Base-by-base conservation (phyloP, 2,329 filamentous ascomycete genomes). In the Fusarium armeniacum region DNA sequence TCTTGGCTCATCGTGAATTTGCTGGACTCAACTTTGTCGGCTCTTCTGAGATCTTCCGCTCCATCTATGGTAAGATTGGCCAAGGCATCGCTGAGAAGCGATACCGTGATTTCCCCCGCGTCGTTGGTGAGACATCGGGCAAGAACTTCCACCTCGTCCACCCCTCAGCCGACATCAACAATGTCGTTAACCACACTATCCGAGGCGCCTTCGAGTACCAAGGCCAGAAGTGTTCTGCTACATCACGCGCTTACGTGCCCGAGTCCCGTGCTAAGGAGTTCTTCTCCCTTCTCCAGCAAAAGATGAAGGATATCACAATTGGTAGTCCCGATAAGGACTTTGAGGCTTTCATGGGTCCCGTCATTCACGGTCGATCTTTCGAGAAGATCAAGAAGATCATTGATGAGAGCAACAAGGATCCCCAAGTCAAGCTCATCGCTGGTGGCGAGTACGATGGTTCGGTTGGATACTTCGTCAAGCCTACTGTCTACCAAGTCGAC, bases 21-120 rank as follows among this genome's bases (percentile, higher is more conserved):
- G 91, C 94, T 3, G 91, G 93, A n/a, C 88, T 98, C 13, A 94
- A 98, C 84, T 98, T 94, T 84, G 98, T 94, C 1, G 95, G 95
- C 66, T 96, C 92, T 81, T 97, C 95, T 0, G 89, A 90, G 38
- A 93, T 98, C 20, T 98, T 98, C 89, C 91, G 93, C 65, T 89
- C 89, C 73, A 85, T 98, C 8, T 97, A 96, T 77, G 93, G 93
- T 20, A 88, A 93, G 80, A 97, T 98, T 73, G 93, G 93, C 6
- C 84, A 87, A 62, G 93, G 92, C 28, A 90, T 97, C 20, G 92
- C 92, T 6, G 89, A 94, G 76, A 93, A 92, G 69, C 91, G 88
- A 61, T 98, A 97, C 82, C 85, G 86, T 65, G 89, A 91, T 74
- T 98, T 98, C 81, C 93, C 93, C 46, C 90, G 93, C 68, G 91